These are phyloP conservation scores for Metschnikowia kofuensis DNA, from an alignment of 805 yeast species.

Conservation along the genomic window DNA sequence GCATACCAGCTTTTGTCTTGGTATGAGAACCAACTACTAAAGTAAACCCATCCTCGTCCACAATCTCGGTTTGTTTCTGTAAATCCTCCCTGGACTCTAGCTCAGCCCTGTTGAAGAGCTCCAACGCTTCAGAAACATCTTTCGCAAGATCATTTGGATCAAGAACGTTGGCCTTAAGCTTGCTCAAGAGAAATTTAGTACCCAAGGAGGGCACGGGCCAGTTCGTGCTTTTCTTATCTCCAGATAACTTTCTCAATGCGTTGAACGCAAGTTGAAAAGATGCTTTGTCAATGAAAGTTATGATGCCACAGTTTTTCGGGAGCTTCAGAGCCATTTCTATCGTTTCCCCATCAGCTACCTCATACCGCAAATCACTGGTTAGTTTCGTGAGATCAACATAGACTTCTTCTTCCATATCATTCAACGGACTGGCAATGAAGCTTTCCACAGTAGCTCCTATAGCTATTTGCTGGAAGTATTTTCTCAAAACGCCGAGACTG, in stretches of 20 bases:
- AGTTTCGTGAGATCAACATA: constrained; percentile 51
- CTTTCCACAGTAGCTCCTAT: constrained; percentile 63
- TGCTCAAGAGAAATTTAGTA: constrained; percentile 43
- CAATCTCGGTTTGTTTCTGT: constrained; percentile 53
- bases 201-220: constrained; percentile 42
- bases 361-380: constrained; percentile 53
- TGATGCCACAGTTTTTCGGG: constrained; percentile 72
- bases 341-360: constrained; percentile 18
- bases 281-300: constrained; percentile 71
- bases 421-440: constrained; percentile 32
- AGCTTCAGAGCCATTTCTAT: constrained; percentile 41
- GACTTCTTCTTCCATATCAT: constrained; percentile 43
- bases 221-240: constrained; percentile 20
- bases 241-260: constrained; percentile 53
- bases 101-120: constrained; percentile 69
- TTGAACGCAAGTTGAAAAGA: constrained; percentile 62
- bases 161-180: constrained; percentile 33
- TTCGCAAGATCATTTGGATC: constrained; percentile 51
- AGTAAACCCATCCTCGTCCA: constrained; percentile 94
- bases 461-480: constrained; percentile 56
- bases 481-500: constrained; percentile 49
- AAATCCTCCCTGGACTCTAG: constrained; percentile 54
- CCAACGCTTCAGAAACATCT: constrained; percentile 59
- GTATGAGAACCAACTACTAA: constrained; percentile 85
- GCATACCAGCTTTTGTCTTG: constrained; percentile 70